Base-by-base conservation (phyloP, 371 early-diverging fungal species). In the Rhizopus arrhizus region DNA sequence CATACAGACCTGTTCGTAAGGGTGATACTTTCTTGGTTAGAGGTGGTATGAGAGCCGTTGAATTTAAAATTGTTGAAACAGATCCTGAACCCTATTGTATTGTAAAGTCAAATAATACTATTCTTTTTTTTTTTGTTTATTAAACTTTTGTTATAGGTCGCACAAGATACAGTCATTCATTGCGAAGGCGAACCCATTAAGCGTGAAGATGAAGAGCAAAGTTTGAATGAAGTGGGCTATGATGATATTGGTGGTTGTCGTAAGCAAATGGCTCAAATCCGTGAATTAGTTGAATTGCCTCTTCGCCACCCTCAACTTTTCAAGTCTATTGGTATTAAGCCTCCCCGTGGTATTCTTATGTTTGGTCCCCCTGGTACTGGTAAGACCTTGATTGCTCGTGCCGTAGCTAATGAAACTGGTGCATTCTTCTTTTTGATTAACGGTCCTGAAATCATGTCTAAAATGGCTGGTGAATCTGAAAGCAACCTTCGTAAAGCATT, bases 241-340 rank as follows among this genome's bases (percentile, higher is more conserved):
- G 99, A 99, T 73, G 98, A 99, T 76, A 93, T 99, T 81, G 99
- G 99, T 75, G 99, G 99, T 60, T 93, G 93, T 75, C 92, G 99
- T 70, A 97, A 95, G 76, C 99, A 99, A 78, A 92, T 99, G 89
- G 99, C 99, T 10, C 99, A 99, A 83, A 99, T 99, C 62, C 95
- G 98, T 73, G 99, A 99, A 80, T 83, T 98, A 68, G 97, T 99
- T 34, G 99, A 99, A 73, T 88, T 99, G 46, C 99, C 99, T 35
- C 88, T 99, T 40, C 92, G 99, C 62, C 99, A 99, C 74, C 99
- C 99, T 48, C 95, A 95, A 76, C 78, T 91, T 29, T 99, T 97
- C 91, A 94, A 96, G 82, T 91, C 90, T 45, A 95, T 98, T 68
- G 99, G 99, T 82, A 95, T 98, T 74, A 98, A 98, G 80, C 99